A percentile compares a stretch with the other conserved stretches of the same genome.
phyloP scores from a whole-genome alignment of 2,329 filamentous ascomycete species.

The Neofusicoccum parvum region DNA sequence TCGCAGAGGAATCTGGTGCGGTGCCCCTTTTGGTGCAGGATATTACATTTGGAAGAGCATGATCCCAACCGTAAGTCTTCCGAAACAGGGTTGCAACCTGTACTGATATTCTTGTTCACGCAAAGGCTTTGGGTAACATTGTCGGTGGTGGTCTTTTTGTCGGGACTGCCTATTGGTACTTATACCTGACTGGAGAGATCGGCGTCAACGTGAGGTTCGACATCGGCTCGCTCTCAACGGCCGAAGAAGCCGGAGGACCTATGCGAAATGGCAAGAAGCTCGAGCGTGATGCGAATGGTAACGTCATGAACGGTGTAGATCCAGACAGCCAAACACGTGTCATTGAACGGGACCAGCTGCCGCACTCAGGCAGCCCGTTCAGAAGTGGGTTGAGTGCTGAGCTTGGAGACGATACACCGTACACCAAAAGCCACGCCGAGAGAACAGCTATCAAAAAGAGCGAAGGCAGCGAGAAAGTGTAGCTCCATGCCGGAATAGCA shows the following conservation, averaged over 20 bases:
- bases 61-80: conserved; percentile 44
- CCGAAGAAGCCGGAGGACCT: conserved; percentile 28
- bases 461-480: too few species aligned
- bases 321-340: conserved; percentile 22
- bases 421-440: conserved; percentile 27
- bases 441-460: too few species aligned
- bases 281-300: neutral
- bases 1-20: conserved; percentile 54
- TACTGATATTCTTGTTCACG: too few species aligned
- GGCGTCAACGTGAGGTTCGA: conserved; percentile 28
- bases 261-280: conserved; percentile 23
- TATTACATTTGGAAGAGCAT: conserved; percentile 62
- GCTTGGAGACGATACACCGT: conserved; percentile 25
- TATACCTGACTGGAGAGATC: conserved; percentile 33
- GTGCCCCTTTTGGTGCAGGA: conserved; percentile 48
- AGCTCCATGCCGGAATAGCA: too few species aligned
- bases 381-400: conserved; percentile 27
- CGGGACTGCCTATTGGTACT: conserved; percentile 54
- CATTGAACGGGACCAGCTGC: neutral
- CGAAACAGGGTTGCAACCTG: too few species aligned
- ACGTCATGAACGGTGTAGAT: conserved; percentile 5
- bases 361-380: conserved; percentile 13
- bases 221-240: conserved; percentile 25
- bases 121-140: conserved; percentile 52
- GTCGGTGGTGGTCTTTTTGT: conserved; percentile 57